Conservation (phyloP, 768 basidiomycete genomes). For the Hygrocybe punicea region DNA sequence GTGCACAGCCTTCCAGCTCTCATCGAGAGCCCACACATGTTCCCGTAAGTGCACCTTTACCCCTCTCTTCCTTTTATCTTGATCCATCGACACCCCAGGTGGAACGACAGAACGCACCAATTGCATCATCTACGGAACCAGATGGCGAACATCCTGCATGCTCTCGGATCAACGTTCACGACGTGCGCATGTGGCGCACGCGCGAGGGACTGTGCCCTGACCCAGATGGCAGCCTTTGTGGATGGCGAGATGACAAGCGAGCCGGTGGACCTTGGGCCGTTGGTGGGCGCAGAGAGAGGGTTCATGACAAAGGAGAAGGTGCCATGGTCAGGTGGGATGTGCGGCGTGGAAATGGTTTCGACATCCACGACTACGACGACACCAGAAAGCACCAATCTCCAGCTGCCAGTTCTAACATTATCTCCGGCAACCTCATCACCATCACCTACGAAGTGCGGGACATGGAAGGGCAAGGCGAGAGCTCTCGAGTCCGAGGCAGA, state of each 20-base stretch:
- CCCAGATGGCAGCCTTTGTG: constrained; percentile 64
- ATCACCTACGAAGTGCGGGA: constrained; percentile 19
- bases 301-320: constrained; percentile 59
- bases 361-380: not conserved
- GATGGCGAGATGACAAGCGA: constrained; percentile 18
- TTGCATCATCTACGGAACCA: constrained; percentile 56
- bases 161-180: constrained; percentile 66
- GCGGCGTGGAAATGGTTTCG: constrained; percentile 53
- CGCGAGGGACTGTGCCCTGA: constrained; percentile 59
- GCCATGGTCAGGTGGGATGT: constrained; percentile 57
- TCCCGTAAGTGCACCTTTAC: constrained; percentile 47
- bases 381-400: not conserved
- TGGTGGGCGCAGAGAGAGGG: constrained; percentile 58
- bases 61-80: constrained; percentile 8
- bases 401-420: constrained; percentile 1
- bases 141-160: constrained; percentile 66
- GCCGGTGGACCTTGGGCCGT: constrained; percentile 54
- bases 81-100: constrained; percentile 8
- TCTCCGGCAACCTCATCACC: constrained; percentile 4
- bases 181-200: constrained; percentile 70
- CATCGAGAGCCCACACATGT: constrained; percentile 52
- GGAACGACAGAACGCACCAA: constrained; percentile 42
- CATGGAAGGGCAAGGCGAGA: constrained; percentile 25
- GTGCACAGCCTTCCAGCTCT: constrained; percentile 75
- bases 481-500: constrained; percentile 12